Evolutionary conservation across 2,329 filamentous ascomycete species (phyloP).

Genomic region (Fusarium udum): DNA sequence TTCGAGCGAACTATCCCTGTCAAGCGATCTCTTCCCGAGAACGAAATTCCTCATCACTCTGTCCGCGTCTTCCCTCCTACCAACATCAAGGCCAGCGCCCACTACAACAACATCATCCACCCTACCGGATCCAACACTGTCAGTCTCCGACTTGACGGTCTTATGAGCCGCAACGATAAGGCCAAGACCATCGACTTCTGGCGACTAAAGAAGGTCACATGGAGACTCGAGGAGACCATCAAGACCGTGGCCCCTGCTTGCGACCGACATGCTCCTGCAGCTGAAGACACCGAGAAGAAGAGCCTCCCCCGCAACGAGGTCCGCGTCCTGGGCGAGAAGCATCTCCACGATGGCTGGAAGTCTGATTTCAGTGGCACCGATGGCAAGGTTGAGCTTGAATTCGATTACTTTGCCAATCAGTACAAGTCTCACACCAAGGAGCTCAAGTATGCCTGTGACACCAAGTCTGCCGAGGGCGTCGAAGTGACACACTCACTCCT

Average conservation of each 20-base stretch:
- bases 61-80: slow-evolving; percentile 96
- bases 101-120: slow-evolving; percentile 84
- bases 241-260: slow-evolving; percentile 84
- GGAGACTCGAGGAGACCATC: slow-evolving; percentile 90
- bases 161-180: slow-evolving; percentile 74
- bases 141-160: slow-evolving; percentile 84
- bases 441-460: slow-evolving; percentile 77
- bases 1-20: slow-evolving; percentile 76
- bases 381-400: slow-evolving; percentile 78
- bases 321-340: slow-evolving; percentile 80
- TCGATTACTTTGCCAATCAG: slow-evolving; percentile 66
- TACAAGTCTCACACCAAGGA: slow-evolving; percentile 58
- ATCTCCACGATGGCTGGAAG: slow-evolving; percentile 92
- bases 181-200: slow-evolving; percentile 80
- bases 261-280: slow-evolving; percentile 70
- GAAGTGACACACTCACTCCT: slow-evolving; percentile 86
- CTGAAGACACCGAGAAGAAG: slow-evolving; percentile 58
- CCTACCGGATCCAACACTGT: slow-evolving; percentile 85
- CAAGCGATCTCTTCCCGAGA: slow-evolving; percentile 77
- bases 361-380: slow-evolving; percentile 64
- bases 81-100: slow-evolving; percentile 86
- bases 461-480: slow-evolving; percentile 77
- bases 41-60: slow-evolving; percentile 84
- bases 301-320: slow-evolving; percentile 78
- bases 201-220: slow-evolving; percentile 90